These are phyloP conservation scores for Colletotrichum tamarilloi DNA, from an alignment of 2,329 filamentous ascomycete species.

Conservation along the genomic window DNA sequence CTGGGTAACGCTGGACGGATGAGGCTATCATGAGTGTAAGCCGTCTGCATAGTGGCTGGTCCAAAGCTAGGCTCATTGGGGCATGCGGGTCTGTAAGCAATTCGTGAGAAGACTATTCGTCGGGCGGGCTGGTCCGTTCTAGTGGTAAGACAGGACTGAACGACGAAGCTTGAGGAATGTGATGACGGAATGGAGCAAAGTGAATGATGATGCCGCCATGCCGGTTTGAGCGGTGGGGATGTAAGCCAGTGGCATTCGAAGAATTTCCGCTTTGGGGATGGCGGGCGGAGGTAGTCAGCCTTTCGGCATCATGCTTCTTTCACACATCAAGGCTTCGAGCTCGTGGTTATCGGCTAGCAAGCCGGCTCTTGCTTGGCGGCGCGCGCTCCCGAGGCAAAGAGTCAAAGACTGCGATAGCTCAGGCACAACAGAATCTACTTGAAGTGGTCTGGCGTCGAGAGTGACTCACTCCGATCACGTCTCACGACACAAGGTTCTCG, in stretches of 20 bases:
- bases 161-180: not conserved
- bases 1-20: not conserved
- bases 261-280: not conserved
- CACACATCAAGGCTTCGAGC: too few relatives aligned
- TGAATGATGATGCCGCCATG: not conserved
- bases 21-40: slow-evolving; percentile 27
- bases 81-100: slow-evolving; percentile 10
- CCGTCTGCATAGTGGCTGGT: slow-evolving; percentile 4
- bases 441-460: too few relatives aligned
- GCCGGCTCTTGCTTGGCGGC: too few relatives aligned
- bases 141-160: not conserved
- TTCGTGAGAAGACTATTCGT: not conserved
- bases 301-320: not conserved
- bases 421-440: not conserved
- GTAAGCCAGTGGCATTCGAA: not conserved
- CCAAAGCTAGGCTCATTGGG: not conserved
- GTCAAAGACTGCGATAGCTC: not conserved
- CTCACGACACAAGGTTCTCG: not conserved
- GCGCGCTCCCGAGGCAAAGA: not conserved
- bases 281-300: not conserved
- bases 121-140: not conserved
- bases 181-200: too few relatives aligned
- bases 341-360: too few relatives aligned
- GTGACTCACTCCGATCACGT: not conserved
- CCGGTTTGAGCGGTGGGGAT: not conserved